phyloP scores from a whole-genome alignment of 2,329 filamentous ascomycete genomes.

The Aureobasidium uvarum region DNA sequence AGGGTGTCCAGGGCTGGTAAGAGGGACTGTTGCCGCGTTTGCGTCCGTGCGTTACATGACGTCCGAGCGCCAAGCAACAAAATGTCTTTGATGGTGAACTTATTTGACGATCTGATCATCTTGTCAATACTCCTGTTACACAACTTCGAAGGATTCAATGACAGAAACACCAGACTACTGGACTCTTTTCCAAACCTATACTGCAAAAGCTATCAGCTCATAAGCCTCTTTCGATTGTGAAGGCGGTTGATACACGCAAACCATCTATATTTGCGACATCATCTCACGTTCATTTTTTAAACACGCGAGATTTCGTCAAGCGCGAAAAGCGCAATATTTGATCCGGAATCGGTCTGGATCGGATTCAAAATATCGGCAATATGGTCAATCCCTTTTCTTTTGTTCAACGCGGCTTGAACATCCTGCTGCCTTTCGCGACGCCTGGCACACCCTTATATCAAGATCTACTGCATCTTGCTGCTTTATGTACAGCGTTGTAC shows the following conservation, averaged over 20 bases:
- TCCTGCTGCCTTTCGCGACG: constrained; percentile 50
- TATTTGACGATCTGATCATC: not conserved
- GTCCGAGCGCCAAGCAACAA: constrained; percentile 1
- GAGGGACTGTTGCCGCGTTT: not conserved
- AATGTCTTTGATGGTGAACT: not conserved
- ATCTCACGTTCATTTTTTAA: no score
- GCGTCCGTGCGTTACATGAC: constrained; percentile 10
- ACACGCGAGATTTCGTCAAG: not conserved
- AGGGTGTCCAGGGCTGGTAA: not conserved
- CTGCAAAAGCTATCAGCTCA: not conserved
- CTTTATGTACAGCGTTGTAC: constrained; percentile 48
- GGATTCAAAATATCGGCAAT: not conserved
- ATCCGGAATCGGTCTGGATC: not conserved
- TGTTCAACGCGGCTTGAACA: constrained; percentile 38
- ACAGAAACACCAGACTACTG: no score
- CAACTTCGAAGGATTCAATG: not conserved
- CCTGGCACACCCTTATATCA: constrained; percentile 48
- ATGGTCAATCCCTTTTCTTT: constrained; percentile 14
- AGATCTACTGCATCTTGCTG: constrained; percentile 48
- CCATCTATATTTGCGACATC: not conserved
- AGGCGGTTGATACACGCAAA: not conserved
- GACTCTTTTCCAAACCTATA: not conserved
- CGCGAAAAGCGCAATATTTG: not conserved
- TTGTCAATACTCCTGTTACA: not conserved
- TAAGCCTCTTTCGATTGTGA: not conserved